These are phyloP conservation scores for Penicillium antarcticum DNA, from an alignment of 495 filamentous ascomycete genomes.

Conservation along the genomic window DNA sequence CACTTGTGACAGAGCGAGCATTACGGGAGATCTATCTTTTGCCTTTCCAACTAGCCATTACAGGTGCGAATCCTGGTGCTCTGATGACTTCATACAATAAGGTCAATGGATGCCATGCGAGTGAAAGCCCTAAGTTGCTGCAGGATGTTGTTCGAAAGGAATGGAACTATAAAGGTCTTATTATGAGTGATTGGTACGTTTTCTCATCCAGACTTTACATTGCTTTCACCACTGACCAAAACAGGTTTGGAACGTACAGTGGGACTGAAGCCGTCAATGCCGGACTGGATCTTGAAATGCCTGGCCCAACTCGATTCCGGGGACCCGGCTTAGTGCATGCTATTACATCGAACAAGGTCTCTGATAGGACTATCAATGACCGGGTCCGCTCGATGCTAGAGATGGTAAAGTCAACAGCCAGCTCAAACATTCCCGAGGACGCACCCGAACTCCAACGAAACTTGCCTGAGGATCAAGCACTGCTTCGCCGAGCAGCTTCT, in stretches of 20 bases:
- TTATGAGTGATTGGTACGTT: conserved; percentile 68
- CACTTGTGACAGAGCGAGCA: conserved; percentile 59
- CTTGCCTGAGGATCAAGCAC: conserved; percentile 53
- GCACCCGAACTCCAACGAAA: conserved; percentile 57
- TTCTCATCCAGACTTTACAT: background rate
- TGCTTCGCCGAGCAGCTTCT: conserved; percentile 58
- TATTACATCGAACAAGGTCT: conserved; percentile 55
- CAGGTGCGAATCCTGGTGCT: conserved; percentile 52
- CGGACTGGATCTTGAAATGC: conserved; percentile 71
- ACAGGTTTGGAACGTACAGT: conserved; percentile 57
- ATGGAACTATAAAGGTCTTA: conserved; percentile 65
- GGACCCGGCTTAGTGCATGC: conserved; percentile 56
- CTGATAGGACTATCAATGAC: conserved; percentile 50
- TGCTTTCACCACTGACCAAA: background rate
- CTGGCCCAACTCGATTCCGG: conserved; percentile 62
- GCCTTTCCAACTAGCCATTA: conserved; percentile 68
- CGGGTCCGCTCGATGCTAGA: conserved; percentile 55
- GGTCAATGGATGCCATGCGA: conserved; percentile 67
- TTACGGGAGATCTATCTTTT: conserved; percentile 69
- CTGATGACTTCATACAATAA: conserved; percentile 77
- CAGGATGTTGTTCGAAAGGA: conserved; percentile 62
- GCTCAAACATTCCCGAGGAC: conserved; percentile 52
- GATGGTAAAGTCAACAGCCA: conserved; percentile 55
- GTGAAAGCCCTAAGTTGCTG: conserved; percentile 57
- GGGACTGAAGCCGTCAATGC: conserved; percentile 58